These are phyloP conservation scores for Solanum bulbocastanum DNA, from an alignment of 257 asterid species.

Conservation along the genomic window DNA sequence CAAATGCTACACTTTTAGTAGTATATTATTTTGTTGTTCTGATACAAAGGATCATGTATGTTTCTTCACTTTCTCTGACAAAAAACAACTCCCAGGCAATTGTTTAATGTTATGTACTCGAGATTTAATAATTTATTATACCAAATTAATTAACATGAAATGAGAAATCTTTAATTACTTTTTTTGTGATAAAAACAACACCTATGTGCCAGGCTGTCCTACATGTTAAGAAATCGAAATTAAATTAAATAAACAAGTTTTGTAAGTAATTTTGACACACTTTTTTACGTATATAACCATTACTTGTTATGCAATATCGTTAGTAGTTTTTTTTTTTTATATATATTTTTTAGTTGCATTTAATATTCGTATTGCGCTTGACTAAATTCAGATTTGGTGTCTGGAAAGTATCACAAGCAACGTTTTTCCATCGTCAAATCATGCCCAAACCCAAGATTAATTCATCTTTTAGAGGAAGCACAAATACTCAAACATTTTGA, in stretches of 20 bases:
- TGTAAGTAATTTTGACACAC: not conserved
- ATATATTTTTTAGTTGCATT: too few species aligned
- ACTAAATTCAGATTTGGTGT: too few species aligned
- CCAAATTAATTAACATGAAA: not conserved
- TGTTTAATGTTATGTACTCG: not conserved
- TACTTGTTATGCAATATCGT: too few species aligned
- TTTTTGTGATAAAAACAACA: not conserved
- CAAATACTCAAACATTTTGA: too few species aligned
- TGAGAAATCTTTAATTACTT: not conserved
- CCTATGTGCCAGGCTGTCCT: not conserved
- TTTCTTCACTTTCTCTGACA: not conserved
- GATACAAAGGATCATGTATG: not conserved
- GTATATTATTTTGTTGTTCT: not conserved
- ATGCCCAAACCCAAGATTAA: too few species aligned
- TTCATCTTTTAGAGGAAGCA: too few species aligned
- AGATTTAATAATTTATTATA: not conserved
- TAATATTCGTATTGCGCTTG: too few species aligned
- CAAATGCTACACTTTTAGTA: not conserved
- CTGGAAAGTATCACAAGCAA: too few species aligned
- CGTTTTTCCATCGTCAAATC: too few species aligned
- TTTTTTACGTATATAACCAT: too few species aligned
- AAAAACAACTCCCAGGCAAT: not conserved
- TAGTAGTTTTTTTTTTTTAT: too few species aligned
- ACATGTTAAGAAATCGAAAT: not conserved
- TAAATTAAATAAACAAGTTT: not conserved